Conservation (phyloP, 129 eudicot genomes). For the Centrapalus pauciflorus region DNA sequence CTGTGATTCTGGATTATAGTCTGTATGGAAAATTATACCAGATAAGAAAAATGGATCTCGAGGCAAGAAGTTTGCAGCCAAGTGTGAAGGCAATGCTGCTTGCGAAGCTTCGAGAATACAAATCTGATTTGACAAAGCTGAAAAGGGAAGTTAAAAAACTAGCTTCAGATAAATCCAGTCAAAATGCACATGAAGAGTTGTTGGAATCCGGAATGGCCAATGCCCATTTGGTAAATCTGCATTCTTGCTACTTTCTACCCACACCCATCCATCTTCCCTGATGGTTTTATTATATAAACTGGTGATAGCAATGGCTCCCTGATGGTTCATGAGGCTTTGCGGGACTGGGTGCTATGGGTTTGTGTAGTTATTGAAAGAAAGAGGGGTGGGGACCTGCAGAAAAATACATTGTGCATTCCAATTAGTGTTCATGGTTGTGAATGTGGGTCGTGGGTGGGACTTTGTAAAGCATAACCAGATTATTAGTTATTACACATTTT, state of each 20-base stretch:
- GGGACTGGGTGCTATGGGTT: too few relatives aligned
- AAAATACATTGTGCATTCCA: too few relatives aligned
- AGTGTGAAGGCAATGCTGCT: slow-evolving; percentile 83
- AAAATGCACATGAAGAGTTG: slow-evolving; percentile 68
- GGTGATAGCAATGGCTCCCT: too few relatives aligned
- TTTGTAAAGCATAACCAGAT: too few relatives aligned
- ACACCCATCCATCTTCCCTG: too few relatives aligned
- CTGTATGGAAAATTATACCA: slow-evolving; percentile 15
- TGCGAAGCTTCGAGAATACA: slow-evolving; percentile 95
- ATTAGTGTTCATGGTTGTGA: too few relatives aligned
- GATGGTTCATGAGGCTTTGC: too few relatives aligned
- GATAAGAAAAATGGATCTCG: slow-evolving; percentile 99
- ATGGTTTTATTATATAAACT: too few relatives aligned
- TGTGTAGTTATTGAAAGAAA: too few relatives aligned
- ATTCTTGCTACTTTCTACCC: neutral
- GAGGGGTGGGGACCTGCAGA: too few relatives aligned
- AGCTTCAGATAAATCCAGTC: slow-evolving; percentile 55
- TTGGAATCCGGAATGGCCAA: slow-evolving; percentile 76
- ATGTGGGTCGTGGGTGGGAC: too few relatives aligned
- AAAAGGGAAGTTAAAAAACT: slow-evolving; percentile 80
- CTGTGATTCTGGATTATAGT: slow-evolving; percentile 9
- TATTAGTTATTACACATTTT: too few relatives aligned
- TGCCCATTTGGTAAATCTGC: slow-evolving; percentile 52
- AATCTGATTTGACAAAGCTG: slow-evolving; percentile 81
- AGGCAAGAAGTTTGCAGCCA: slow-evolving; percentile 98